Evolutionary conservation across 768 basidiomycete species (phyloP), one percentile per base, ranked within the genome.

Genomic region (Russula compacta): DNA sequence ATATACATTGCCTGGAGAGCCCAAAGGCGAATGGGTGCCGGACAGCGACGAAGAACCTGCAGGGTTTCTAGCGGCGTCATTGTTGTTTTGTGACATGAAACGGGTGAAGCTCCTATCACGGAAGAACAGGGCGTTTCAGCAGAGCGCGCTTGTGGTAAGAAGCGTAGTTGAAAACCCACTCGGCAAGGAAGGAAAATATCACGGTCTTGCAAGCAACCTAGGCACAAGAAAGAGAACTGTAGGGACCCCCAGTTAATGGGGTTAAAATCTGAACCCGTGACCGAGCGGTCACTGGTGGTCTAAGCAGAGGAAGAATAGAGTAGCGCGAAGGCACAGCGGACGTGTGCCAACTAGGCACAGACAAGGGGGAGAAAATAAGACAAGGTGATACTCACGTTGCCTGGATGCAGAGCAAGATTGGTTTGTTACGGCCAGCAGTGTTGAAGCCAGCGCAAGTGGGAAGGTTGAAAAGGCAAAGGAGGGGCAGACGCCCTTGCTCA

Each of bases 11-110:
- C 74, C 76, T 19, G 85, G 83, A 24, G 86, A 83, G 51, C 75
- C 74, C 42, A 82, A 74, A 0, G 87, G 85, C 2, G 87, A 87
- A 67, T 80, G 85, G 35, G 79, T 76, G 49, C 77, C 75, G 51
- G 86, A 86, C 61, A 80, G 83, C 17, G 80, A 79, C n/a, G 86
- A 84, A 32, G 86, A 85, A 58, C 80, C 81, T 38, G 87, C 86
- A 44, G 84, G 83, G 68, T 87, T 86, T 68, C 84, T 81, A 24
- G 84, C 59, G 35, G 65, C 48, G 35, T 73, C 73, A 71, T 71
- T 65, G 69, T 73, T 67, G 63, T 65, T 66, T 56, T 60, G 68
- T 47, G 72, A 69, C 72, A 73, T 73, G 61, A 53, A 63, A 43
- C 33, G 47, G 53, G 59, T 59, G 52, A 38, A 60, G 36, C 40